These are phyloP conservation scores for Actinidia arguta DNA, from an alignment of 179 eudicot species.

Conservation along the genomic window DNA sequence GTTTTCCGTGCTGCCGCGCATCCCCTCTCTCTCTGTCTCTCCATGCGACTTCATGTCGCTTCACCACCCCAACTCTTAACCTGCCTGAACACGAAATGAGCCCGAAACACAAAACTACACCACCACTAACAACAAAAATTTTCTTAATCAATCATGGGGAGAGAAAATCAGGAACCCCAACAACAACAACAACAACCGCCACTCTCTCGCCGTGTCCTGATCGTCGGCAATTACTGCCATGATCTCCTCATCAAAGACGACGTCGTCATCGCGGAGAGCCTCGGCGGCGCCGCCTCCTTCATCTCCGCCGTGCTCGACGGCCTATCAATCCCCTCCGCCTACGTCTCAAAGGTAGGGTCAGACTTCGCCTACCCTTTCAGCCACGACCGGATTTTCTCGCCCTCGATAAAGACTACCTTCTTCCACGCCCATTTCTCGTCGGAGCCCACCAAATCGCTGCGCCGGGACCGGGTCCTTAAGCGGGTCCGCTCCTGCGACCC, in stretches of 20 bases:
- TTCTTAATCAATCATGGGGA: slow-evolving; percentile 15
- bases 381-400: slow-evolving; percentile 46
- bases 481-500: slow-evolving; percentile 76
- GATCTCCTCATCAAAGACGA: slow-evolving; percentile 71
- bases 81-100: neutral
- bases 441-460: slow-evolving; percentile 16
- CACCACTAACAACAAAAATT: neutral
- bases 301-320: slow-evolving; percentile 71
- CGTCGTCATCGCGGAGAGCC: slow-evolving; percentile 61
- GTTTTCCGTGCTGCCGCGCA: too few species aligned
- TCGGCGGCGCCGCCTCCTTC: slow-evolving; percentile 97
- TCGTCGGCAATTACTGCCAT: slow-evolving; percentile 90
- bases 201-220: slow-evolving; percentile 48
- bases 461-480: slow-evolving; percentile 64
- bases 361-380: slow-evolving; percentile 62
- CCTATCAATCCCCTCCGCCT: slow-evolving; percentile 42
- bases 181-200: neutral
- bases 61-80: too few species aligned
- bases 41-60: neutral
- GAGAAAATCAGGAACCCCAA: neutral
- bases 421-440: slow-evolving; percentile 85
- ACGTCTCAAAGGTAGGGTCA: slow-evolving; percentile 73
- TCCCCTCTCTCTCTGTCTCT: slow-evolving; percentile 1
- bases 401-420: slow-evolving; percentile 64
- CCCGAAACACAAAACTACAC: neutral